These are phyloP conservation scores for Oryza nivara DNA, from an alignment of 176 grass and related monocot species.

Conservation along the genomic window DNA sequence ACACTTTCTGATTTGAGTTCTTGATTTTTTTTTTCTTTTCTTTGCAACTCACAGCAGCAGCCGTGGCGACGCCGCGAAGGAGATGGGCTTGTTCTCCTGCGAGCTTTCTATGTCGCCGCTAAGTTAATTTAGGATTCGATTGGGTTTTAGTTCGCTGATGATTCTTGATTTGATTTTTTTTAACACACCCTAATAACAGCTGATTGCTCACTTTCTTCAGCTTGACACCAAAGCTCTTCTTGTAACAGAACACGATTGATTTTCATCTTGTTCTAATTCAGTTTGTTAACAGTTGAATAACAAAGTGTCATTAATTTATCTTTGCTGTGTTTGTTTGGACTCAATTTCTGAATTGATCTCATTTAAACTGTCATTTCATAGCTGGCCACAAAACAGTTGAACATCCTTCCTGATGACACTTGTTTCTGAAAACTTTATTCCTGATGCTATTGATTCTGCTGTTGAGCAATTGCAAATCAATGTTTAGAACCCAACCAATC, in stretches of 20 bases:
- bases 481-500: too few relatives aligned
- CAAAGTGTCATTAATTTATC: constrained; percentile 24
- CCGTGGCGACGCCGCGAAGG: constrained; percentile 44
- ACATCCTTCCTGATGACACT: too few relatives aligned
- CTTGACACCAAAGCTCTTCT: constrained; percentile 15
- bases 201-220: constrained; percentile 46
- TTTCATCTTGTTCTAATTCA: constrained; percentile 34
- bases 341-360: too few relatives aligned
- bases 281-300: constrained; percentile 44
- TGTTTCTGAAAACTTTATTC: too few relatives aligned
- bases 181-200: constrained; percentile 54
- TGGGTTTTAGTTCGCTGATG: constrained; percentile 19
- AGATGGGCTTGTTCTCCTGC: constrained; percentile 96
- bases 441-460: too few relatives aligned
- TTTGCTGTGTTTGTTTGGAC: not conserved
- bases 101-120: constrained; percentile 37
- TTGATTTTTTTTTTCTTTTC: constrained; percentile 16
- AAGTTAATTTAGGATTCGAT: constrained; percentile 45
- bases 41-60: constrained; percentile 42
- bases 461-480: too few relatives aligned
- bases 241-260: constrained; percentile 45
- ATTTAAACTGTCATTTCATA: not conserved
- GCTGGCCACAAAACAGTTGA: too few relatives aligned
- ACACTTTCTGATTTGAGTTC: constrained; percentile 44
- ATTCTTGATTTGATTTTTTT: constrained; percentile 40